Conservation (phyloP, 2,329 filamentous ascomycete genomes). For the Fusarium palustre region DNA sequence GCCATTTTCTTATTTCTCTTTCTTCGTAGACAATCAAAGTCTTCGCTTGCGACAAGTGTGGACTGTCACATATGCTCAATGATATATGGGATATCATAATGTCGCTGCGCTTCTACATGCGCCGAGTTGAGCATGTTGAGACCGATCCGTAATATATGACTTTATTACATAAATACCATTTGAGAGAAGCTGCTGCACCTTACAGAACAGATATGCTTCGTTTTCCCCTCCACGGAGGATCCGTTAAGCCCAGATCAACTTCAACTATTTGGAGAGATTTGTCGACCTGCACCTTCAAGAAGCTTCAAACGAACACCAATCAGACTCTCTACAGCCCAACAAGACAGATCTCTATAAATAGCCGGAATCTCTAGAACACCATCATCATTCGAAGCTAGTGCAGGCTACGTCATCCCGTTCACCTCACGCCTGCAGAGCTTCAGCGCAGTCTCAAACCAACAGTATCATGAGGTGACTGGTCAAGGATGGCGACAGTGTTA, state of each 20-base stretch:
- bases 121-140: no score
- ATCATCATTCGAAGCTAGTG: slow-evolving; percentile 9
- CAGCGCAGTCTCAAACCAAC: background rate
- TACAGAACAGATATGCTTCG: background rate
- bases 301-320: background rate
- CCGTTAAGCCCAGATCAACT: background rate
- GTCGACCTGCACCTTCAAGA: background rate
- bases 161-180: background rate
- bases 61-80: background rate
- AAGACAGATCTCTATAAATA: background rate
- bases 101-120: background rate
- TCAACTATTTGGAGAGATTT: background rate
- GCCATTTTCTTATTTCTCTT: background rate
- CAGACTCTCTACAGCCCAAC: background rate
- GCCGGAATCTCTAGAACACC: background rate
- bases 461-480: slow-evolving; percentile 32
- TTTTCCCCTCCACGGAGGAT: background rate
- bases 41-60: background rate
- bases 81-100: background rate
- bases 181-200: background rate
- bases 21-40: background rate
- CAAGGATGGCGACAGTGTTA: background rate
- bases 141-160: background rate
- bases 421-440: background rate
- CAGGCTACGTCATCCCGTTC: slow-evolving; percentile 33